These are phyloP conservation scores for Aspergillus intermedius DNA, from an alignment of 2,329 filamentous ascomycete genomes.

Conservation along the genomic window DNA sequence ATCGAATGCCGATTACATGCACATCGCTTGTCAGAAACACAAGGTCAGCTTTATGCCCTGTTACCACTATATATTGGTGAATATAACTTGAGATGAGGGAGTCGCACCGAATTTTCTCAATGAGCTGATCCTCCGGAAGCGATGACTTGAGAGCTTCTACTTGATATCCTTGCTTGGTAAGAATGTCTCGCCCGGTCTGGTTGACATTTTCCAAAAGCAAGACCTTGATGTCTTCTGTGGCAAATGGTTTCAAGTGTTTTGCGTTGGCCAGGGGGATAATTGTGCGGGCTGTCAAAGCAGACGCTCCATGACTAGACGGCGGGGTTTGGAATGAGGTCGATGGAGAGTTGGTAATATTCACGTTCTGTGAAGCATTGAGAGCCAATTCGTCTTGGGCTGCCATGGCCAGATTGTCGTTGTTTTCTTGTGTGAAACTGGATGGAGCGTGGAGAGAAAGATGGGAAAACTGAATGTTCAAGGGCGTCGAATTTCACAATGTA, in stretches of 20 bases:
- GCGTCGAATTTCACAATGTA: constrained; percentile 1
- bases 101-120: constrained; percentile 85
- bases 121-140: constrained; percentile 83
- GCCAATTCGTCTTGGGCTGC: constrained; percentile 22
- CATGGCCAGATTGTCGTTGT: constrained; percentile 8
- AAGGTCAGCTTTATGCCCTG: constrained; percentile 10
- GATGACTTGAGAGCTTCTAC: constrained; percentile 88
- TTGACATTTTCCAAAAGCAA: constrained; percentile 95
- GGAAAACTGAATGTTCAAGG: neutral
- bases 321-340: constrained; percentile 68
- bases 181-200: constrained; percentile 74
- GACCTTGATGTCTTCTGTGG: constrained; percentile 94
- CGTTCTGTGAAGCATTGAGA: constrained; percentile 51
- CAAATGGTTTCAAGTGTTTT: constrained; percentile 90
- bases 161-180: constrained; percentile 84
- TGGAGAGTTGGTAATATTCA: constrained; percentile 69
- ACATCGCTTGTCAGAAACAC: constrained; percentile 58
- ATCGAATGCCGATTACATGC: constrained; percentile 95
- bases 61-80: neutral
- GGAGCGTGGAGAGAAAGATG: neutral
- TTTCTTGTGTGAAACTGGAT: neutral
- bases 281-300: constrained; percentile 32
- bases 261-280: constrained; percentile 39
- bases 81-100: neutral
- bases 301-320: constrained; percentile 55